Evolutionary conservation across 2,329 filamentous ascomycete genomes (phyloP).

Genomic region (Akanthomyces lecanii): DNA sequence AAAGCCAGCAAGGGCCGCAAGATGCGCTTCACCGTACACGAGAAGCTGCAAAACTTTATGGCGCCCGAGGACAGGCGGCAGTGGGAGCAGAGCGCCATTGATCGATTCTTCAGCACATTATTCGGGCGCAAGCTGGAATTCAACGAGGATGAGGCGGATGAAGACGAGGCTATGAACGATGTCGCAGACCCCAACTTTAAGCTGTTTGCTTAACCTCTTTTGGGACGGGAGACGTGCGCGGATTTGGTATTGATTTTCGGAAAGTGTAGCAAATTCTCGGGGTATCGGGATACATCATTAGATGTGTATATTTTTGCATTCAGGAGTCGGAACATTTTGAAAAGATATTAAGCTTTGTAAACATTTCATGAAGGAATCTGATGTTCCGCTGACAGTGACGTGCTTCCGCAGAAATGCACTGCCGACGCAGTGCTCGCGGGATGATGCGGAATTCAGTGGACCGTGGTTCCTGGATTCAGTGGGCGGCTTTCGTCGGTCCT

Average conservation of each 20-base stretch:
- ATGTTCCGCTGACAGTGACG: conserved; percentile 1
- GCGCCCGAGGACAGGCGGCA: conserved; percentile 74
- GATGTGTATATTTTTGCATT: conserved; percentile 5
- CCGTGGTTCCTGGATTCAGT: background rate
- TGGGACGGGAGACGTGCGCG: background rate
- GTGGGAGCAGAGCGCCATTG: conserved; percentile 79
- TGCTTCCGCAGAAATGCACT: conserved; percentile 5
- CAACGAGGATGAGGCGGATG: conserved; percentile 52
- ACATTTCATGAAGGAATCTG: background rate
- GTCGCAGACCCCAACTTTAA: conserved; percentile 51
- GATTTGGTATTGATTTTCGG: background rate
- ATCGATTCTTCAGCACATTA: conserved; percentile 70
- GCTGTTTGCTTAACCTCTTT: conserved; percentile 43
- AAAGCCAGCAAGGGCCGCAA: conserved; percentile 94
- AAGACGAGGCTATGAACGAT: conserved; percentile 48
- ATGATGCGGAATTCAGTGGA: conserved; percentile 12
- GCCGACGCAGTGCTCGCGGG: background rate
- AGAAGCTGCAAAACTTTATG: conserved; percentile 98
- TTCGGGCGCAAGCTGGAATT: conserved; percentile 67
- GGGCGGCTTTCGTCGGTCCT: conserved; percentile 15
- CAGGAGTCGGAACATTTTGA: conserved; percentile 5
- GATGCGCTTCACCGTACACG: conserved; percentile 89
- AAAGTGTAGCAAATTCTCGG: background rate
- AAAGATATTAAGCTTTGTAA: background rate
- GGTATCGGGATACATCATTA: conserved; percentile 3